Evolutionary conservation across 2,329 filamentous ascomycete species (phyloP).

Genomic region (Thelonectria rubi): DNA sequence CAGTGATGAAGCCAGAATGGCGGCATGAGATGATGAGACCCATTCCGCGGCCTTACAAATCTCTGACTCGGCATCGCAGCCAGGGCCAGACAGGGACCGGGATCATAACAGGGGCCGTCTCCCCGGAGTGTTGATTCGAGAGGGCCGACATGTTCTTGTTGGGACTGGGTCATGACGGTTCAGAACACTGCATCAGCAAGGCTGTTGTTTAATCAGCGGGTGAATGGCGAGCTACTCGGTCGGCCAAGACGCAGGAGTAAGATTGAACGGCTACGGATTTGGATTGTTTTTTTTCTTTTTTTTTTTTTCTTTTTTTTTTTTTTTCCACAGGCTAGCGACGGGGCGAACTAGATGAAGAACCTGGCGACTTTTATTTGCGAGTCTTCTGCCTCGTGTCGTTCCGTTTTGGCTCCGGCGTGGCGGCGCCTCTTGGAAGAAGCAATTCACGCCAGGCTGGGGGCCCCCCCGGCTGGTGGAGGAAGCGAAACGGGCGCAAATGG

Average conservation of each 20-base stretch:
- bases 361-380: not conserved
- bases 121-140: slow-evolving; percentile 10
- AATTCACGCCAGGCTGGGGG: not conserved
- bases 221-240: not conserved
- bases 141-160: not conserved
- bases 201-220: not conserved
- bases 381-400: not conserved
- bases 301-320: too few species aligned
- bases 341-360: not conserved
- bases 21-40: not conserved
- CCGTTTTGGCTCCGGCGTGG: not conserved
- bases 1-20: not conserved
- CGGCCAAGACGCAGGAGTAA: not conserved
- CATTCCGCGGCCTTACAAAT: not conserved
- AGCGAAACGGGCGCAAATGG: not conserved
- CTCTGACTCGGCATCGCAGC: not conserved
- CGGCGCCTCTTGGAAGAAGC: not conserved
- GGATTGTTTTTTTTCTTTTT: too few species aligned
- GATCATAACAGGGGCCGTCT: not conserved
- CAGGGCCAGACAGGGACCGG: not conserved
- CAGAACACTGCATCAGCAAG: not conserved
- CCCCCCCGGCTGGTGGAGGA: not conserved
- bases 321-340: not conserved
- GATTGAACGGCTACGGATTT: not conserved
- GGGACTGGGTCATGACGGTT: not conserved